Evolutionary conservation across 2,329 filamentous ascomycete genomes (phyloP).

Genomic region (Venturia nashicola): DNA sequence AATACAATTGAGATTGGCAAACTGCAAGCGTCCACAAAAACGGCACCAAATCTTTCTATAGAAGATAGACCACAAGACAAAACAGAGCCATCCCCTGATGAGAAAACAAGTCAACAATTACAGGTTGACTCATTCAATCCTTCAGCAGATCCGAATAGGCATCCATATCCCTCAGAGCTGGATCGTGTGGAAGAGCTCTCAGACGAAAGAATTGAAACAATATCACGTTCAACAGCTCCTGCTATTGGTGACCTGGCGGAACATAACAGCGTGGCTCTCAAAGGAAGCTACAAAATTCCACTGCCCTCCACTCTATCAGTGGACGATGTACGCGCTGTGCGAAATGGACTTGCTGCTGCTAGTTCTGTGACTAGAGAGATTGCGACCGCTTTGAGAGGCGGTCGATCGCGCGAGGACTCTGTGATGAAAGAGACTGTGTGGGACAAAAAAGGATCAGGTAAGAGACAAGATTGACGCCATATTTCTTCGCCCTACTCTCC

Average conservation of each 20-base stretch:
- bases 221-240: background rate
- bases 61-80: background rate
- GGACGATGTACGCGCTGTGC: background rate
- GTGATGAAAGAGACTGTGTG: background rate
- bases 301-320: background rate
- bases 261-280: background rate
- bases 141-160: background rate
- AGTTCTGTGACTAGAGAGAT: background rate
- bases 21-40: background rate
- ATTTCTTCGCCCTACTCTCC: background rate
- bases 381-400: background rate
- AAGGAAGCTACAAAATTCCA: constrained; percentile 6
- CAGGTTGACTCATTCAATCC: background rate
- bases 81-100: background rate
- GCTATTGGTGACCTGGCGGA: background rate
- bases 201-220: background rate
- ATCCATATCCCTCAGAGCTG: background rate
- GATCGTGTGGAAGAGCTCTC: background rate
- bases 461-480: background rate
- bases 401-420: background rate
- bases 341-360: background rate
- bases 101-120: background rate
- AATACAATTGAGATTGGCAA: background rate
- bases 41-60: background rate
- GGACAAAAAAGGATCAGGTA: background rate